These are phyloP conservation scores for Tarenaya hassleriana DNA, from an alignment of 345 rosid species.

Conservation along the genomic window DNA sequence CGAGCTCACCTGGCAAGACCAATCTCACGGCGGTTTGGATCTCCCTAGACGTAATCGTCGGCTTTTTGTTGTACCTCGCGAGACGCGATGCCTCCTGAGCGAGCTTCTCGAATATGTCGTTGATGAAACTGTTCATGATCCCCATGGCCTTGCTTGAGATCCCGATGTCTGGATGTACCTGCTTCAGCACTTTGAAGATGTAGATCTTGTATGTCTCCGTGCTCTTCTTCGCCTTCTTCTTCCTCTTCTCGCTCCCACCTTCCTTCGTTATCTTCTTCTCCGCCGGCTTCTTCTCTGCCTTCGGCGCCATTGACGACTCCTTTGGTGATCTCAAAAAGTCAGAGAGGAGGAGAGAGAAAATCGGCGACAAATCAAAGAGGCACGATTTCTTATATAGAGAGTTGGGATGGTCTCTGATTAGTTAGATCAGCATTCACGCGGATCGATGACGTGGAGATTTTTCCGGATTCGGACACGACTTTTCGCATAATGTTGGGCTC, in stretches of 20 bases:
- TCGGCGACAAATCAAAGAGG: not conserved
- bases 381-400: constrained; percentile 12
- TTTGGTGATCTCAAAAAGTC: not conserved
- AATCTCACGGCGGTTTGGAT: constrained; percentile 32
- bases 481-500: not conserved
- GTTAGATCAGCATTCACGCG: not conserved
- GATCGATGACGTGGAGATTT: constrained; percentile 10
- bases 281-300: constrained; percentile 31
- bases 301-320: constrained; percentile 20
- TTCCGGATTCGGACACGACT: constrained; percentile 2
- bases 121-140: constrained; percentile 34
- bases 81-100: constrained; percentile 25
- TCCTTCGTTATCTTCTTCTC: constrained; percentile 28
- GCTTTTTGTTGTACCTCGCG: constrained; percentile 30
- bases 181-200: constrained; percentile 33
- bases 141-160: constrained; percentile 31
- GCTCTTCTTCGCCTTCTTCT: constrained; percentile 33
- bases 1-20: constrained; percentile 28
- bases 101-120: constrained; percentile 31
- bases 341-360: not conserved
- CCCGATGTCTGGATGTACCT: constrained; percentile 31
- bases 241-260: constrained; percentile 23
- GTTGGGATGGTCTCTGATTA: constrained; percentile 9
- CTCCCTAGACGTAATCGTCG: constrained; percentile 27
- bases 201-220: constrained; percentile 31